These are phyloP conservation scores for Xylariaceae sp. DNA, from an alignment of 2,329 filamentous ascomycete genomes.

Conservation along the genomic window DNA sequence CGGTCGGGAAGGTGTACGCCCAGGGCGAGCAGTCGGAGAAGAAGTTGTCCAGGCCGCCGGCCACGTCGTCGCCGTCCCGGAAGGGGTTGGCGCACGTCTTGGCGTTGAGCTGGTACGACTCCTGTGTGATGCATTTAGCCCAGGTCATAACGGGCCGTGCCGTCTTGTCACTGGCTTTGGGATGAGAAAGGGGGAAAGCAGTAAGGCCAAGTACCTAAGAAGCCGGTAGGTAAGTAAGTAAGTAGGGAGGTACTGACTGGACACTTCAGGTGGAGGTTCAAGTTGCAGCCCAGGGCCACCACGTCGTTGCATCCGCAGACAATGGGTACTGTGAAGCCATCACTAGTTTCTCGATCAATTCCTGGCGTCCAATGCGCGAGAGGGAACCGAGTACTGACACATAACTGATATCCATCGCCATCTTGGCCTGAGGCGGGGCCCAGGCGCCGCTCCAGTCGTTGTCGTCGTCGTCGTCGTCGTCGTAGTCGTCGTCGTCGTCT, in stretches of 20 bases:
- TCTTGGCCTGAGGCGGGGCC: no score
- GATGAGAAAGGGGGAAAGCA: not conserved
- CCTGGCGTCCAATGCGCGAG: no score
- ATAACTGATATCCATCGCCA: conserved; percentile 18
- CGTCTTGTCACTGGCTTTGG: not conserved
- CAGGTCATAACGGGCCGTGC: conserved; percentile 1
- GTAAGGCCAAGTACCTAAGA: no score
- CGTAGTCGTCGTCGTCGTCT: not conserved
- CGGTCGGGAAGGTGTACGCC: conserved; percentile 15
- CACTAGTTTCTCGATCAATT: conserved; percentile 7
- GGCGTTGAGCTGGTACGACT: conserved; percentile 6
- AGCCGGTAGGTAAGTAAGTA: no score
- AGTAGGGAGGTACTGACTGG: no score
- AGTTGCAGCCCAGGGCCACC: conserved; percentile 15
- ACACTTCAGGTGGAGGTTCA: conserved; percentile 13
- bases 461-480: not conserved
- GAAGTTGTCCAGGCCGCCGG: conserved; percentile 4
- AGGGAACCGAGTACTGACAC: no score
- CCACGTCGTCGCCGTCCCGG: conserved; percentile 8
- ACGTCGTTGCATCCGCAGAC: conserved; percentile 11
- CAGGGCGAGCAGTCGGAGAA: conserved; percentile 11
- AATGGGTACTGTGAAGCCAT: conserved; percentile 18
- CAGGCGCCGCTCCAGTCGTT: no score
- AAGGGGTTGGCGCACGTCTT: conserved; percentile 15
- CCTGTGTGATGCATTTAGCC: no score